Evolutionary conservation across 1,284 basidiomycete species (phyloP).

Genomic region (Trichosporon sp.): DNA sequence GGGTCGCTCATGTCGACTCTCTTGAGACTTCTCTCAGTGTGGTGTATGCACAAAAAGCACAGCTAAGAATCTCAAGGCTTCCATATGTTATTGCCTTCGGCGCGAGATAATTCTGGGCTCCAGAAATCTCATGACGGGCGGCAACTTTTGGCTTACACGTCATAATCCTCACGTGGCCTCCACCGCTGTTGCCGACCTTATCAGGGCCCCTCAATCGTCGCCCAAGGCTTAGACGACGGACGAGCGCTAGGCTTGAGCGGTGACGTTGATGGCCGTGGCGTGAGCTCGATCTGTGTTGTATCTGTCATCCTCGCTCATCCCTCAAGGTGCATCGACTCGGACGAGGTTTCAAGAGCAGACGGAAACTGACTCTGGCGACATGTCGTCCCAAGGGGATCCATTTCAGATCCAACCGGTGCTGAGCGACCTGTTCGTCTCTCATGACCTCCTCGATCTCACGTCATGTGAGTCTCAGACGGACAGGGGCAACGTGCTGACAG

Average conservation of each 20-base stretch:
- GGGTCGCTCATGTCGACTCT: constrained; percentile 52
- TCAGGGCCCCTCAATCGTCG: not conserved
- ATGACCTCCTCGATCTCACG: constrained; percentile 42
- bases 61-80: not conserved
- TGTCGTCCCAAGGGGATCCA: constrained; percentile 16
- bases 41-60: not conserved
- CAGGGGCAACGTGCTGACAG: constrained; percentile 14
- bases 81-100: not conserved
- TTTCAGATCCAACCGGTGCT: constrained; percentile 41
- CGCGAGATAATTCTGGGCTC: not conserved
- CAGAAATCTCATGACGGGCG: constrained; percentile 7
- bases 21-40: not conserved
- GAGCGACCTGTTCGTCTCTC: constrained; percentile 32
- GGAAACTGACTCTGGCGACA: constrained; percentile 2
- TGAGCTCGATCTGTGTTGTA: not conserved
- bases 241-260: not conserved
- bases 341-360: not conserved
- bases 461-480: constrained; percentile 6
- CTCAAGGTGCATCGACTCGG: not conserved
- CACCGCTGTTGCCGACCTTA: not conserved
- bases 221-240: not conserved
- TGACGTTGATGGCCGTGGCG: constrained; percentile 10
- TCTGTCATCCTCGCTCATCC: not conserved
- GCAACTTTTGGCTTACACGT: constrained; percentile 4
- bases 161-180: constrained; percentile 2